phyloP scores from a whole-genome alignment of 1,284 basidiomycete species.

The Earliella scabrosa region DNA sequence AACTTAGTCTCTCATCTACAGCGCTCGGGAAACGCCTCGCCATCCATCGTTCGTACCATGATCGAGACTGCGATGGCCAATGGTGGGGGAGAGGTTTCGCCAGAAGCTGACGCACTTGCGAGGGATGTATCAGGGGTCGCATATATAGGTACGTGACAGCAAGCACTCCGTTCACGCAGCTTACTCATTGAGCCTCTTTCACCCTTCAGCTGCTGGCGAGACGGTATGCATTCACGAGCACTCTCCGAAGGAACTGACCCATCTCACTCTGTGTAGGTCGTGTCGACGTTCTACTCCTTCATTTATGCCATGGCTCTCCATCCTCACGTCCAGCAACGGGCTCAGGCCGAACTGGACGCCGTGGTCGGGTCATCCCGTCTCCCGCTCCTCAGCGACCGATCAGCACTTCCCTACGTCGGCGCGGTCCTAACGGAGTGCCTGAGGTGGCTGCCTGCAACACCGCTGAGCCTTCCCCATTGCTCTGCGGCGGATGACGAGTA shows the following conservation, averaged over 20 bases:
- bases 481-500: constrained; percentile 24
- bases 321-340: constrained; percentile 27
- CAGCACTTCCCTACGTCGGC: constrained; percentile 18
- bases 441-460: constrained; percentile 23
- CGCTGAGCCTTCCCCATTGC: constrained; percentile 18
- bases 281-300: neutral
- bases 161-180: neutral
- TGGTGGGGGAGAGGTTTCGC: neutral
- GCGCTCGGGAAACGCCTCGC: neutral
- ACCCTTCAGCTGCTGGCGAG: neutral
- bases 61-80: neutral
- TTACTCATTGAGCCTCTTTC: no score
- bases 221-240: no score
- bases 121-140: neutral
- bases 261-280: no score
- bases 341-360: constrained; percentile 35
- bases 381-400: constrained; percentile 18
- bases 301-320: constrained; percentile 28
- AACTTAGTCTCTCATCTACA: neutral
- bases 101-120: neutral
- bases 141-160: neutral
- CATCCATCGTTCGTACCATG: constrained; percentile 22
- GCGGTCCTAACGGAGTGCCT: constrained; percentile 22
- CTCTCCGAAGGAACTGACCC: no score
- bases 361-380: constrained; percentile 24